Base-by-base conservation (phyloP, 2,329 filamentous ascomycete genomes). In the Pseudogymnoascus destructans region DNA sequence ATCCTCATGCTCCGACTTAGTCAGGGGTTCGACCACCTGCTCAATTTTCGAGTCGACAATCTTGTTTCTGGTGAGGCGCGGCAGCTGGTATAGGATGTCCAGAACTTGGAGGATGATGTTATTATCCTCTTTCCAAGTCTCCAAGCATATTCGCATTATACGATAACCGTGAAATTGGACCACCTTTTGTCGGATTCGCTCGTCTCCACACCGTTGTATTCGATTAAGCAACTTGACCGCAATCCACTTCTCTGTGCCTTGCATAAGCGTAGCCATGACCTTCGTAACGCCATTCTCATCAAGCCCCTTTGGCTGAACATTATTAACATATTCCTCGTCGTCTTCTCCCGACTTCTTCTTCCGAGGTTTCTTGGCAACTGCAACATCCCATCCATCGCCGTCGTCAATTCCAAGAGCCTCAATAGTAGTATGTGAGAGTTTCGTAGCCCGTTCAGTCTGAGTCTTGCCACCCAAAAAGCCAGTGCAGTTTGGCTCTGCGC, bases 231-330 rank as follows among this genome's bases (percentile, higher is more conserved):
- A 77, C 73, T 97, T 97, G 73, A 96, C 90, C 2, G 89, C 90
- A 71, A 98, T 96, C 93, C 93, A 98, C 73, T 96, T 96, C 77
- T 98, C 93, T 73, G 95, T 95, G 78, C 89, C 95, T 71, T 96
- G 92, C 83, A 95, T 91, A 60, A 98, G 81, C 57, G 90, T 86
- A 21, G 92, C 91, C 89, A 96, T 95, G 71, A 96, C 89, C 73
- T 95, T 95, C 66, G 86, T 89, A 61, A 95, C 89, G 62, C 87
- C 89, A 60, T 86, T 82, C 66, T 93, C 88, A 63, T 89, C 84
- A 60, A 96, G 79, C 54, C 80, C 83, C 67, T 84, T 87, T 57
- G 87, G 84, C 70, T 92, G 82, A 61, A 95, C 79, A 70, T 89
- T 91, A 72, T 90, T 93, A 71, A 96, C 86, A 68, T 97, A 97